A percentile compares a stretch with the other conserved stretches of the same genome.
phyloP scores from a whole-genome alignment of 169 alveolate genomes.

The Babesia caballi region DNA sequence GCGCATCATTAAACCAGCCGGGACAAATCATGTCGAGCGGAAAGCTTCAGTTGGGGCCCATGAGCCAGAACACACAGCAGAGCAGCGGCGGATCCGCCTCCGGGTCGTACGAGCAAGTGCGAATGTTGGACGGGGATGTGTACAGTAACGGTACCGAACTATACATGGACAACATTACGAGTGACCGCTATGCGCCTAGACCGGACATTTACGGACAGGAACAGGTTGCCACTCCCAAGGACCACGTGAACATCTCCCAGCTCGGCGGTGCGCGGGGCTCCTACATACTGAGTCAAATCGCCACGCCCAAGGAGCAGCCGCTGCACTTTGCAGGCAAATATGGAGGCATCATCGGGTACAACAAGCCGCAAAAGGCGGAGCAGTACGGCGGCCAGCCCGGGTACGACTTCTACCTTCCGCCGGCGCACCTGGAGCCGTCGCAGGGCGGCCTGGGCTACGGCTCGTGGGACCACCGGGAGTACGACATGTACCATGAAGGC shows the following conservation, averaged over 20 bases:
- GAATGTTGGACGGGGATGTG: not conserved
- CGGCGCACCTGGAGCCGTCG: not conserved
- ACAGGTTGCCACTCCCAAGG: slow-evolving; percentile 36
- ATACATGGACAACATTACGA: not conserved
- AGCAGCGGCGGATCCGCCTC: not conserved
- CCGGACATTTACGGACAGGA: slow-evolving; percentile 20
- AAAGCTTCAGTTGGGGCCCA: not conserved
- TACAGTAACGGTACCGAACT: slow-evolving; percentile 14
- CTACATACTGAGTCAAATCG: slow-evolving; percentile 2
- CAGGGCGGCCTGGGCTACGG: not conserved
- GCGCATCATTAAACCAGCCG: not conserved
- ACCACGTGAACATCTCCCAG: slow-evolving; percentile 10
- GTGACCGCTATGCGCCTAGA: not conserved
- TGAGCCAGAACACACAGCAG: not conserved
- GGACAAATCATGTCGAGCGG: not conserved
- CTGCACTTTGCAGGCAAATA: slow-evolving; percentile 12
- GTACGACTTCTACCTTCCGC: slow-evolving; percentile 20
- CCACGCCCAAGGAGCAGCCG: slow-evolving; percentile 2
- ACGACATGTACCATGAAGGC: not conserved
- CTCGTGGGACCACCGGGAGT: slow-evolving; percentile 13
- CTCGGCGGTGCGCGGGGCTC: slow-evolving; percentile 28
- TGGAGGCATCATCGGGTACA: slow-evolving; percentile 1
- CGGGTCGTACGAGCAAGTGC: not conserved
- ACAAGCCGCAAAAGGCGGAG: slow-evolving; percentile 1
- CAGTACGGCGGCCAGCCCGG: not conserved